A percentile compares a stretch with the other conserved stretches of the same genome.
These are phyloP conservation scores for Dissophora globulifera DNA, from an alignment of 192 early-diverging fungal species.

Conservation along the genomic window DNA sequence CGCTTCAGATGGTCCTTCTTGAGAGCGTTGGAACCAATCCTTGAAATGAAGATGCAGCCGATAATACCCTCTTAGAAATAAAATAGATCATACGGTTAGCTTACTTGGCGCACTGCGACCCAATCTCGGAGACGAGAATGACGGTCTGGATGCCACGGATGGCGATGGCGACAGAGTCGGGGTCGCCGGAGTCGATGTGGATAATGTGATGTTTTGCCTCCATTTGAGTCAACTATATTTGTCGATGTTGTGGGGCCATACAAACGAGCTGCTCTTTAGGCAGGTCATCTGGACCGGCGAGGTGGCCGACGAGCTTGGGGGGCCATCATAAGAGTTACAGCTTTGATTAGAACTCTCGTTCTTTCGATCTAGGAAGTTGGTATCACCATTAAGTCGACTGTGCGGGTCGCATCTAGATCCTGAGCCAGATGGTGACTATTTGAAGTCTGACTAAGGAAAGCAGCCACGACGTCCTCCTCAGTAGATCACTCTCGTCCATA, in stretches of 20 bases:
- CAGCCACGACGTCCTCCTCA: too few species aligned
- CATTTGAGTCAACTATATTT: conserved; percentile 7
- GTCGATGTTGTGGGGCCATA: conserved; percentile 9
- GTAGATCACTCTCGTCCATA: too few species aligned
- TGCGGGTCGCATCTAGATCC: too few species aligned
- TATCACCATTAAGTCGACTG: too few species aligned
- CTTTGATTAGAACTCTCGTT: too few species aligned
- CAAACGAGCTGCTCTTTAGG: conserved; percentile 21
- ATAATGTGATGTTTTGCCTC: conserved; percentile 10
- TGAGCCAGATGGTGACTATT: too few species aligned
- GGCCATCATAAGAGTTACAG: conserved; percentile 37
- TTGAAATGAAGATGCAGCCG: conserved; percentile 36
- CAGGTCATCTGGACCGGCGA: too few species aligned
- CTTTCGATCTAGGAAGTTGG: too few species aligned
- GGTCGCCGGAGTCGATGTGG: conserved; percentile 20
- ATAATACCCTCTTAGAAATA: conserved; percentile 21
- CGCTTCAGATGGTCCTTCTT: conserved; percentile 20
- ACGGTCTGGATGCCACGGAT: conserved; percentile 30
- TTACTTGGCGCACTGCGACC: conserved; percentile 16
- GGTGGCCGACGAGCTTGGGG: conserved; percentile 8
- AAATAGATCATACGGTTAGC: conserved; percentile 12
- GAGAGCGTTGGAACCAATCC: conserved; percentile 32
- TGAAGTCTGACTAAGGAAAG: too few species aligned
- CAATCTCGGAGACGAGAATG: conserved; percentile 33
- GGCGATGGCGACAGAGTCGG: conserved; percentile 7